Evolutionary conservation across 2,329 filamentous ascomycete genomes (phyloP).

Genomic region (Ophiocordyceps camponoti-leonardi): DNA sequence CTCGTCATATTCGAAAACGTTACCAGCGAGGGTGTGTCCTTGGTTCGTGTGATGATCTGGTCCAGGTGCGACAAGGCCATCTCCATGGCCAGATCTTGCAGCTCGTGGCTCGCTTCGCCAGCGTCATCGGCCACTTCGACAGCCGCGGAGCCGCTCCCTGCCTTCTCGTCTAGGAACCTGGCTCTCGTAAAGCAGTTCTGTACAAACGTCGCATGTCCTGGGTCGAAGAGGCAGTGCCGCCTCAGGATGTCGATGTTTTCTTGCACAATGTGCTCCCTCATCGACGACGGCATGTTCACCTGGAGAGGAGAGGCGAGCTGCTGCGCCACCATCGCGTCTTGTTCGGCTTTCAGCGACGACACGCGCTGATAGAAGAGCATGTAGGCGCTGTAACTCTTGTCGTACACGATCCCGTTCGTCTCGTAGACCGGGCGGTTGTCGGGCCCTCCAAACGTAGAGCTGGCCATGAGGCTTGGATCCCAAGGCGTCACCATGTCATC

Average conservation of each 20-base stretch:
- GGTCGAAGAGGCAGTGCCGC: conserved; percentile 66
- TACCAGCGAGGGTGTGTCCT: conserved; percentile 47
- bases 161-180: conserved; percentile 23
- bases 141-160: neutral
- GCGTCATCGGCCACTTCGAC: neutral
- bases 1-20: conserved; percentile 31
- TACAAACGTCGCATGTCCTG: conserved; percentile 51
- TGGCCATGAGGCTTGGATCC: conserved; percentile 55
- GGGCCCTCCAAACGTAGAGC: conserved; percentile 62
- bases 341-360: conserved; percentile 40
- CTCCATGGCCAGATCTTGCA: conserved; percentile 33
- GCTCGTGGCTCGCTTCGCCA: conserved; percentile 4
- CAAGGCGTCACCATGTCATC: conserved; percentile 68
- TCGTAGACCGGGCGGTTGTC: conserved; percentile 35
- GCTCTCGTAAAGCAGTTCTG: conserved; percentile 41
- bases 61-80: conserved; percentile 51
- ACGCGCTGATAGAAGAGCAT: conserved; percentile 94
- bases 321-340: conserved; percentile 22
- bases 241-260: conserved; percentile 62
- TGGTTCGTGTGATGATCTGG: conserved; percentile 55
- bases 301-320: conserved; percentile 18
- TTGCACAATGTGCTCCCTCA: conserved; percentile 43
- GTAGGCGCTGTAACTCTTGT: conserved; percentile 76
- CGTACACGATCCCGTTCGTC: conserved; percentile 27
- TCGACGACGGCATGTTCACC: conserved; percentile 23